Conservation (phyloP, 331 rosid species). For the Phaseolus coccineus region DNA sequence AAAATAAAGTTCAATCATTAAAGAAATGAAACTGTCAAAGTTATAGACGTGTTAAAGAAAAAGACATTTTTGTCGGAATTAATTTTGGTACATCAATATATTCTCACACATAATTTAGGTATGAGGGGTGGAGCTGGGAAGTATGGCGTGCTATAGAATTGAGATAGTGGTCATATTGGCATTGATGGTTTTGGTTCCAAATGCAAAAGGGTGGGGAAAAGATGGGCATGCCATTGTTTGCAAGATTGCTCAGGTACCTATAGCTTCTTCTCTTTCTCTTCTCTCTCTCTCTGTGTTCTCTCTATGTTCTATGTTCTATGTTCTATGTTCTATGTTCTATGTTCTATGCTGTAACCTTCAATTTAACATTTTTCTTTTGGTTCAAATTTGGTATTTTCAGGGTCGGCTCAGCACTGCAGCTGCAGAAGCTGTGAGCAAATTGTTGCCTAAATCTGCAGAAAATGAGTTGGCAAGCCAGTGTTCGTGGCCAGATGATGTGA, state of each 20-base stretch:
- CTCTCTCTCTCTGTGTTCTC: too few relatives aligned
- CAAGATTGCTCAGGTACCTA: conserved; percentile 73
- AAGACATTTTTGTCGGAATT: too few relatives aligned
- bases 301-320: too few relatives aligned
- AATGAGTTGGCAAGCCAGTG: conserved; percentile 72
- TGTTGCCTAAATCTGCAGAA: conserved; percentile 65
- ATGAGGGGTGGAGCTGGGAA: not conserved
- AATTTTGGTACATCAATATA: too few relatives aligned
- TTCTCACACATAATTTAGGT: too few relatives aligned
- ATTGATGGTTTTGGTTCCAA: conserved; percentile 58
- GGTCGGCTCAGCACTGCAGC: conserved; percentile 63
- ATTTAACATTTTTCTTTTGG: too few relatives aligned
- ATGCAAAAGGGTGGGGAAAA: conserved; percentile 68
- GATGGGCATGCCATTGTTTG: conserved; percentile 79
- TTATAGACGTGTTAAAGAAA: too few relatives aligned
- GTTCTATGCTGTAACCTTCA: not conserved
- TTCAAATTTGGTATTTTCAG: conserved; percentile 41
- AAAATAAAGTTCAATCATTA: too few relatives aligned
- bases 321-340: too few relatives aligned
- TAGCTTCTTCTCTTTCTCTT: too few relatives aligned
- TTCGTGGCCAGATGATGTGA: conserved; percentile 80
- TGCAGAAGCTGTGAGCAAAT: conserved; percentile 64
- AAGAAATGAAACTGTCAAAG: too few relatives aligned
- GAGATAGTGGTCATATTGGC: conserved; percentile 31
- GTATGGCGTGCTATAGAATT: conserved; percentile 53